These are phyloP conservation scores for Phaeosphaeria sp. DNA, from an alignment of 2,329 filamentous ascomycete genomes.

Conservation along the genomic window DNA sequence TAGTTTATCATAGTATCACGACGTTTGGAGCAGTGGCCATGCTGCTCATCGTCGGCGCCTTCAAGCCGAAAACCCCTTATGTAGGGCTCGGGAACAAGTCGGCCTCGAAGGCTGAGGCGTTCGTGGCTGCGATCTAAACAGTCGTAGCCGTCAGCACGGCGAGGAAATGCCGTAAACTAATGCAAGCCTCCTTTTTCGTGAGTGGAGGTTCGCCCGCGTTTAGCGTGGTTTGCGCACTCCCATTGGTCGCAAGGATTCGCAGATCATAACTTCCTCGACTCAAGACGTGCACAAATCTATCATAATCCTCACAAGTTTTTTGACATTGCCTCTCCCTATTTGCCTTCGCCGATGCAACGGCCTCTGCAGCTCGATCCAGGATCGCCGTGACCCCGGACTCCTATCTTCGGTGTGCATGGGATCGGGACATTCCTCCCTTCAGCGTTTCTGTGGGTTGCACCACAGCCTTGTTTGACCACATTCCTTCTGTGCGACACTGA, in stretches of 20 bases:
- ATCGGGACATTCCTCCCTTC: slow-evolving; percentile 7
- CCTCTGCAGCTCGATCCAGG: background rate
- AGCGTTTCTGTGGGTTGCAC: slow-evolving; percentile 12
- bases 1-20: slow-evolving; percentile 1
- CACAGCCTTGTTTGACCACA: slow-evolving; percentile 14
- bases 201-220: background rate
- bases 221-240: slow-evolving; percentile 2
- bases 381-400: background rate
- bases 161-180: slow-evolving; percentile 6
- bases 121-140: slow-evolving; percentile 20
- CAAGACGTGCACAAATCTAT: background rate
- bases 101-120: slow-evolving; percentile 15
- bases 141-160: slow-evolving; percentile 17
- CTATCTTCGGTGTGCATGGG: slow-evolving; percentile 3
- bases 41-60: slow-evolving; percentile 10
- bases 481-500: slow-evolving; percentile 10
- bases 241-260: background rate
- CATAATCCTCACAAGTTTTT: background rate
- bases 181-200: background rate
- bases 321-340: background rate
- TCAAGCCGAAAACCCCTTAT: slow-evolving; percentile 8
- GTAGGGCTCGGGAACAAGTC: slow-evolving; percentile 9
- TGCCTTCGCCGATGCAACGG: background rate
- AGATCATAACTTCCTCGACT: slow-evolving; percentile 5
- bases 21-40: background rate